phyloP scores from a whole-genome alignment of 148 eudicot genomes.

The Nyssa sinensis region DNA sequence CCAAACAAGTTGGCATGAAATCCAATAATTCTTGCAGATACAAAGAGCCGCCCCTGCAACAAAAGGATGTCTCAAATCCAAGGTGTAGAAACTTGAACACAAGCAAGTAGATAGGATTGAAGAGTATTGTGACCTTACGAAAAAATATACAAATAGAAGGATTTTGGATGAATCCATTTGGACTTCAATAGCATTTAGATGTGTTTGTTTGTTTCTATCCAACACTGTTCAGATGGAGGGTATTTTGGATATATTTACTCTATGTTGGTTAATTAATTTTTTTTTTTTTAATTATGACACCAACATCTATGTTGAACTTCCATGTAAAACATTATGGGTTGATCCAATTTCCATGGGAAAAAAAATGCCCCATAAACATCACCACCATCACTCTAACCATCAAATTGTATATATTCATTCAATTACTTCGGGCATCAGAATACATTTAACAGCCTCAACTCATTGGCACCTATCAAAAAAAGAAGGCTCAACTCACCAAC shows the following conservation, averaged over 20 bases:
- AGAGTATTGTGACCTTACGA: background rate
- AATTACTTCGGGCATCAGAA: too few relatives aligned
- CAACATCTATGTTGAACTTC: background rate
- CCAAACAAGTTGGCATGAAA: slow-evolving; percentile 83
- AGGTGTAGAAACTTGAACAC: background rate
- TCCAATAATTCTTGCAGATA: slow-evolving; percentile 84
- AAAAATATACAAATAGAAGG: background rate
- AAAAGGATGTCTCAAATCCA: slow-evolving; percentile 5
- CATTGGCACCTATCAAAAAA: too few relatives aligned
- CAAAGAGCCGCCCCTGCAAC: slow-evolving; percentile 77
- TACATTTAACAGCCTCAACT: too few relatives aligned
- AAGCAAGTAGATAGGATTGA: background rate
- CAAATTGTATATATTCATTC: too few relatives aligned
- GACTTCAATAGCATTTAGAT: too few relatives aligned
- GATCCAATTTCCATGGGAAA: background rate
- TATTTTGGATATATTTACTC: too few relatives aligned
- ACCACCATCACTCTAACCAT: too few relatives aligned
- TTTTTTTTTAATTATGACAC: background rate
- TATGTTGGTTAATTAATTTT: background rate
- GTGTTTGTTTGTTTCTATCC: too few relatives aligned
- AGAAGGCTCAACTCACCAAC: too few relatives aligned
- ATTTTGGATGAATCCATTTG: background rate
- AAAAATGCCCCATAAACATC: background rate
- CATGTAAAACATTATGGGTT: background rate
- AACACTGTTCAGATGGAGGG: too few relatives aligned